A percentile compares a stretch with the other conserved stretches of the same genome.
phyloP scores from a whole-genome alignment of 305 asterid genomes.

The Caryopteris hybrid region DNA sequence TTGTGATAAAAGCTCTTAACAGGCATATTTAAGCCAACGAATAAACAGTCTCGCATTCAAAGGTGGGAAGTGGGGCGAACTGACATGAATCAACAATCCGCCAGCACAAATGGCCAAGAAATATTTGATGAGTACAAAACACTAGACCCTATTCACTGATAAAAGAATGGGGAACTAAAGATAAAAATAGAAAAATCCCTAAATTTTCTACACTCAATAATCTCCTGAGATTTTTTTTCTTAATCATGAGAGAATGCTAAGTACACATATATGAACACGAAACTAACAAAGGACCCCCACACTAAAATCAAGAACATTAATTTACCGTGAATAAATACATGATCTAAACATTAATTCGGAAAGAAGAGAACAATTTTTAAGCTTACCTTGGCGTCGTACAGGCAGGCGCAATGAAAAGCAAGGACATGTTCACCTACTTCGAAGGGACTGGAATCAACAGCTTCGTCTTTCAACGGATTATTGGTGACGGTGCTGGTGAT shows the following conservation, averaged over 20 bases:
- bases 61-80: not conserved
- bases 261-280: not conserved
- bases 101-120: not conserved
- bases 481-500: conserved; percentile 14
- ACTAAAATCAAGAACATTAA: not conserved
- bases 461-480: conserved; percentile 22
- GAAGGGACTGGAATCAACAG: conserved; percentile 31
- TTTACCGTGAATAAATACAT: not conserved
- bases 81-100: not conserved
- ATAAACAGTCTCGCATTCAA: not conserved
- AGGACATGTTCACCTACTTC: conserved; percentile 62
- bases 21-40: not conserved
- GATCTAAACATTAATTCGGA: not conserved
- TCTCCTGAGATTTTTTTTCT: too few relatives aligned
- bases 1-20: not conserved
- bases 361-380: not conserved
- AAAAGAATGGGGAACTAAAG: not conserved
- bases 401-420: conserved; percentile 42
- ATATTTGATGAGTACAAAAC: not conserved
- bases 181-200: not conserved
- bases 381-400: conserved; percentile 72
- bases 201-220: not conserved
- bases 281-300: not conserved
- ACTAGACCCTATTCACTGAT: not conserved
- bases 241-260: not conserved